Conservation (phyloP, 106 monocot species). For the Allium fistulosum region DNA sequence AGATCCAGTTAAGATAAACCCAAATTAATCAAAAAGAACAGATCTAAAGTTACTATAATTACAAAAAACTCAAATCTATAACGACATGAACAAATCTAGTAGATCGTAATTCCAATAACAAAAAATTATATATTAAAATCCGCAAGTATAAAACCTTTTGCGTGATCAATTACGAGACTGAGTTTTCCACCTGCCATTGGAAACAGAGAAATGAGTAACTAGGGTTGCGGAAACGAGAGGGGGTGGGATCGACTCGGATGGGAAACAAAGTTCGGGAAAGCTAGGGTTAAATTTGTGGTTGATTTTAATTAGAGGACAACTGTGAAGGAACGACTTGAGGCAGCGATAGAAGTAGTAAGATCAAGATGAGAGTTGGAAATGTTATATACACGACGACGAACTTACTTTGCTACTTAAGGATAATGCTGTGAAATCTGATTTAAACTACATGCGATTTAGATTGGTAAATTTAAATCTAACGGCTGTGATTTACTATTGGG, state of each 20-base stretch:
- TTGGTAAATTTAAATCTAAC: too few species aligned
- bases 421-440: too few species aligned
- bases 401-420: too few species aligned
- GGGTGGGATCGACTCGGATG: neutral
- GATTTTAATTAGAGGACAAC: neutral
- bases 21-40: neutral
- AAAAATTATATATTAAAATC: neutral
- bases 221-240: neutral
- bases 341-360: neutral
- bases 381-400: too few species aligned
- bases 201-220: neutral
- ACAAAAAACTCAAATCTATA: neutral
- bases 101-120: neutral
- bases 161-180: constrained; percentile 1
- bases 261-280: neutral
- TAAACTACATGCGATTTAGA: too few species aligned
- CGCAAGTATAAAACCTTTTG: neutral
- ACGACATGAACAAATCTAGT: neutral
- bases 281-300: neutral
- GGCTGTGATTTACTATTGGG: too few species aligned
- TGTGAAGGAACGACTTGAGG: neutral
- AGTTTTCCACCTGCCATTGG: constrained; percentile 6
- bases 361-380: neutral
- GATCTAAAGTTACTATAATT: neutral
- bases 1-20: neutral